Evolutionary conservation across 345 rosid genomes (phyloP).

Genomic region (Rhodamnia argentea): DNA sequence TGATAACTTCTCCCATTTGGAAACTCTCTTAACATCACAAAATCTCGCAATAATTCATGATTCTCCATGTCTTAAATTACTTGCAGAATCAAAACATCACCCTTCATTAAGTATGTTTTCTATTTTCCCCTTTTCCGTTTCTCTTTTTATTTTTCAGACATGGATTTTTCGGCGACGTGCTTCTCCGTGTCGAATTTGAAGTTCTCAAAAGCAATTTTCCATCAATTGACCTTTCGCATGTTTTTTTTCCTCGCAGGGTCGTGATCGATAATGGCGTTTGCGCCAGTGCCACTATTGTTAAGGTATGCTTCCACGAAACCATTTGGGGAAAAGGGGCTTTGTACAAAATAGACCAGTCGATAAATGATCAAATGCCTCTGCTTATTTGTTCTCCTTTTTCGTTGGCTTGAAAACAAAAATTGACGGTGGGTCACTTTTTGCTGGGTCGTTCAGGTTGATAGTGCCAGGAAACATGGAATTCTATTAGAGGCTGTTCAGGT

Average conservation of each 20-base stretch:
- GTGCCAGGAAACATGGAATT: conserved; percentile 84
- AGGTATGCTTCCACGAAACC: conserved; percentile 61
- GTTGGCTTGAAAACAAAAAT: neutral
- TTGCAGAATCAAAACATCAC: neutral
- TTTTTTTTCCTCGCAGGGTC: conserved; percentile 42
- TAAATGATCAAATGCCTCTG: neutral
- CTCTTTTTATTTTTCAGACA: neutral
- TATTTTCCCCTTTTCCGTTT: neutral
- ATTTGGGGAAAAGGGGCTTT: neutral
- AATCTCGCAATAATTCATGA: neutral
- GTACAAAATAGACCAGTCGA: neutral
- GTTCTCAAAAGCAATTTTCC: neutral
- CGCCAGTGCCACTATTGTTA: conserved; percentile 75
- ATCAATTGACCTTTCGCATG: neutral
- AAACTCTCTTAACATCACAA: neutral
- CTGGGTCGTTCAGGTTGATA: conserved; percentile 55
- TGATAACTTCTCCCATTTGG: neutral
- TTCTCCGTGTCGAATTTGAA: neutral
- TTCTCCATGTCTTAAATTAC: neutral
- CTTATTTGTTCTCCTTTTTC: neutral
- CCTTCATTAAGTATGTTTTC: neutral
- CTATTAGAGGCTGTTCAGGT: conserved; percentile 85
- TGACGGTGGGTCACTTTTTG: neutral
- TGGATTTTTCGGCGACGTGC: neutral
- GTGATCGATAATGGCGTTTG: conserved; percentile 90